Evolutionary conservation across 1,284 basidiomycete species (phyloP), one percentile per base, ranked within the genome.

Genomic region (Ceratobasidium theobromae): DNA sequence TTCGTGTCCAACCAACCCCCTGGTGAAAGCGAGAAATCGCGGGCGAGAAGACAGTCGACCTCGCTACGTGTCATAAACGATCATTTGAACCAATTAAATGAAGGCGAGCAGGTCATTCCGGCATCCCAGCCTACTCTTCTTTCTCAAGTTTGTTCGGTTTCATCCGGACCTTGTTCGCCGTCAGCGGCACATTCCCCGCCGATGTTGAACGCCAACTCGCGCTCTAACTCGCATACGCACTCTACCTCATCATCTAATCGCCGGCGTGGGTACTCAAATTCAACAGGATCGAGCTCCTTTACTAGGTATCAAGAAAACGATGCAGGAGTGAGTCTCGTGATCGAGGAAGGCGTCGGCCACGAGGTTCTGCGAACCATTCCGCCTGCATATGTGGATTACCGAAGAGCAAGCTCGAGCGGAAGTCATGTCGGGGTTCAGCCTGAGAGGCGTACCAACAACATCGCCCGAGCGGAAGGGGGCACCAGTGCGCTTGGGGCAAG

Each of bases 341-440:
- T 64, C n/a, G 60, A 53, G 25, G 23, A 30, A 32, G 58, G 23
- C 11, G 35, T 3, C 4, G 38, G 55, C 32, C 43, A 25, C 1
- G 48, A 25, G 8, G 23, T 28, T 1, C 21, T 62, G 21, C 58
- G 58, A 38, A 51, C 33, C 18, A 48, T 62, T 33, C 60, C 60
- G 16, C 60, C 60, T 52, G 60, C 60, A 35, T 64, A 64, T 30
- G 60, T 64, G 3, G 60, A 64, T 25, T 64, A 64, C 27, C 60
- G 60, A 3, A 21, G 25, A 28, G 49, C 49, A 4, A 48, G 49
- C 30, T 60, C 55, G 18, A 16, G 41, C 41, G 45, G 38, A 38
- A 18, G 41, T 40, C 11, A n/a, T n/a, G n/a, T n/a, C 40, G 4
- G 6, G 14, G 5, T n/a, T 43, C 5, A 18, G 21, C 14, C 16